Evolutionary conservation across 2,329 filamentous ascomycete species (phyloP), one percentile per base, ranked within the genome.

Genomic region (Pseudogymnoascus sp.): DNA sequence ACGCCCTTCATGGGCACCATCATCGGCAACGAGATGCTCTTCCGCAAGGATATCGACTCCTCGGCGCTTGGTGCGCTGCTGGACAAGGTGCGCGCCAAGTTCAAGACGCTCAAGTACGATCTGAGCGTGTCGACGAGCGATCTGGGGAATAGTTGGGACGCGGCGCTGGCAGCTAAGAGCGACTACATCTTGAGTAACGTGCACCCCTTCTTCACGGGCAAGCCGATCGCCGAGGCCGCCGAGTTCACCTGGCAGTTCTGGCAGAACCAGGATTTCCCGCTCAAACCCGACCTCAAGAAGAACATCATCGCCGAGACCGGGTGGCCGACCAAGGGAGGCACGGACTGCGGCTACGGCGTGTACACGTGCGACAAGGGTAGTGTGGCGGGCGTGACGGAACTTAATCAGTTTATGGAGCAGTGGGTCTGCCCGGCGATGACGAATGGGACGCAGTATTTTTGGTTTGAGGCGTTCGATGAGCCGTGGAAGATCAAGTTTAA

Each of bases 391-490:
- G 80, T 97, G 50, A 77, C 84, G 16, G 85, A 92, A 73, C 80
- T 97, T 78, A 97, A 97, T 72, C 80, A 79, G n/a, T 92, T 97
- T 70, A 87, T 97, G 84, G 79, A 85, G 1, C 84, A 85, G 67
- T 97, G 90, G 88, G 86, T 97, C 0, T 97, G 93, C 74, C 80
- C 85, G 61, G 86, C 89, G 10, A 76, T 97, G 66, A 78, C 78
- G 23, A 96, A 96, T 70, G 89, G 87, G 53, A 97, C 92, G 1
- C 86, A 95, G 68, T 97, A 96, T 74, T 97, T 97, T 73, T 97
- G 93, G 93, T 97, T 97, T 74, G 90, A 92, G 73, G 91, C 92
- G 8, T 97, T 97, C 73, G 93, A 97, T 73, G 93, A 97, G 80
- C 92, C 92, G 2, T 97, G 93, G 93, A 97, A 97, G 78, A 79